A percentile compares a stretch with the other conserved stretches of the same genome.
These are phyloP conservation scores for Glaciozyma martinii DNA, from an alignment of 768 basidiomycete species.

Conservation along the genomic window DNA sequence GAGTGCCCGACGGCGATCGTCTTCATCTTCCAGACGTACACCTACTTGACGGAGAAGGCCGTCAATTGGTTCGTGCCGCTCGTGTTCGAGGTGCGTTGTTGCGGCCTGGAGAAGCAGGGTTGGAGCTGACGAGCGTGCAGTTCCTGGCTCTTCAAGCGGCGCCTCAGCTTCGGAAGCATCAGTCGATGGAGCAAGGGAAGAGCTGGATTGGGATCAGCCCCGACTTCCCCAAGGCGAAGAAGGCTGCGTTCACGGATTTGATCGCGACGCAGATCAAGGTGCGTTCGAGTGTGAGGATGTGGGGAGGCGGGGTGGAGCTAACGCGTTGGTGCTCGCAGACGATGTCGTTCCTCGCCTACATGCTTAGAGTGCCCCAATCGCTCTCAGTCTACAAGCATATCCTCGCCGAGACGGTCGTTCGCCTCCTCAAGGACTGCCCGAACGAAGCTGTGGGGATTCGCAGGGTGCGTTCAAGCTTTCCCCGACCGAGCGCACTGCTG, in stretches of 20 bases:
- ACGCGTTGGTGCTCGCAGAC: constrained; percentile 47
- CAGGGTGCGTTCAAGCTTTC: constrained; percentile 53
- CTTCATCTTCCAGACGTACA: constrained; percentile 75
- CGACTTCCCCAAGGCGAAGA: constrained; percentile 37
- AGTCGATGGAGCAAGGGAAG: constrained; percentile 24
- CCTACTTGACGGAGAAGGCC: constrained; percentile 54
- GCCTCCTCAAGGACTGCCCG: constrained; percentile 91
- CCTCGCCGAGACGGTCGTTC: constrained; percentile 66
- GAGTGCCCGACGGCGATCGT: constrained; percentile 91
- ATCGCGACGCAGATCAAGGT: constrained; percentile 68
- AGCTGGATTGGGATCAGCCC: constrained; percentile 30
- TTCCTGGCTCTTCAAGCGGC: constrained; percentile 29
- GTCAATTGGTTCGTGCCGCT: constrained; percentile 63
- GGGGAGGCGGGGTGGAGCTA: not conserved
- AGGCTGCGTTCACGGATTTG: constrained; percentile 40
- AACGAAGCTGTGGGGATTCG: constrained; percentile 63
- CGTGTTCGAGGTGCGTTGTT: constrained; percentile 52
- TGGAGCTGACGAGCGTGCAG: constrained; percentile 15
- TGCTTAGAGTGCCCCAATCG: constrained; percentile 62
- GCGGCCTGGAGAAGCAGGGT: not conserved
- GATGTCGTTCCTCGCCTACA: constrained; percentile 83
- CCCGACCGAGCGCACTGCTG: not conserved
- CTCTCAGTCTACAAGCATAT: constrained; percentile 68
- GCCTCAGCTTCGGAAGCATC: constrained; percentile 29
- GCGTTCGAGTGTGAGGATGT: constrained; percentile 23